Evolutionary conservation across 352 stramenopile genomes (phyloP).

Genomic region (Phytophthora vignae): DNA sequence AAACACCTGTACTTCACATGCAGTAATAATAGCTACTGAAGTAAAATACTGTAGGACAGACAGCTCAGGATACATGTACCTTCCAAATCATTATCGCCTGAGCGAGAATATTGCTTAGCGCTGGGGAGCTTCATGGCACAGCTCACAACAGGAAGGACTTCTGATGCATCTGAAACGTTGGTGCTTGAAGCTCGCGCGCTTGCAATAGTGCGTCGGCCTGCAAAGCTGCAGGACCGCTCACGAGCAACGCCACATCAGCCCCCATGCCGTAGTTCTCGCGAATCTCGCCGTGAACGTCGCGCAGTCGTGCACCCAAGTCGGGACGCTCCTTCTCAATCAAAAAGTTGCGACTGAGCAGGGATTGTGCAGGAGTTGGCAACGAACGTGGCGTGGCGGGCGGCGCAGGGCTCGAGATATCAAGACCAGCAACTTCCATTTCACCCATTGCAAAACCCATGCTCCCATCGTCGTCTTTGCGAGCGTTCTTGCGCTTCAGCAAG

Average conservation of each 20-base stretch:
- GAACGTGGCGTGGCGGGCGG: constrained; percentile 49
- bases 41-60: not conserved
- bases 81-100: not conserved
- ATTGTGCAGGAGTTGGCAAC: constrained; percentile 36
- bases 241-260: constrained; percentile 50
- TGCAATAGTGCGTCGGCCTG: constrained; percentile 43
- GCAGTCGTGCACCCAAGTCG: constrained; percentile 43
- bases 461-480: constrained; percentile 20
- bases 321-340: constrained; percentile 49
- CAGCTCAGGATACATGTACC: not conserved
- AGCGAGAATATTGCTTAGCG: not conserved
- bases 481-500: constrained; percentile 11
- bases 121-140: not conserved
- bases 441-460: constrained; percentile 40
- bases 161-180: constrained; percentile 47
- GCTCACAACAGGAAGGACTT: constrained; percentile 62
- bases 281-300: constrained; percentile 53
- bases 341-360: constrained; percentile 43
- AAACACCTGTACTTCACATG: too few species aligned
- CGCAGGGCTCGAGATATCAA: constrained; percentile 44
- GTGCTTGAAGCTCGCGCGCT: constrained; percentile 41
- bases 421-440: constrained; percentile 48
- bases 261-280: constrained; percentile 56
- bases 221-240: constrained; percentile 53
- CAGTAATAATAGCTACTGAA: too few species aligned